A percentile compares a stretch with the other conserved stretches of the same genome.
Evolutionary conservation across 352 stramenopile genomes (phyloP).

Genomic region (Globisporangium camurandrum): DNA sequence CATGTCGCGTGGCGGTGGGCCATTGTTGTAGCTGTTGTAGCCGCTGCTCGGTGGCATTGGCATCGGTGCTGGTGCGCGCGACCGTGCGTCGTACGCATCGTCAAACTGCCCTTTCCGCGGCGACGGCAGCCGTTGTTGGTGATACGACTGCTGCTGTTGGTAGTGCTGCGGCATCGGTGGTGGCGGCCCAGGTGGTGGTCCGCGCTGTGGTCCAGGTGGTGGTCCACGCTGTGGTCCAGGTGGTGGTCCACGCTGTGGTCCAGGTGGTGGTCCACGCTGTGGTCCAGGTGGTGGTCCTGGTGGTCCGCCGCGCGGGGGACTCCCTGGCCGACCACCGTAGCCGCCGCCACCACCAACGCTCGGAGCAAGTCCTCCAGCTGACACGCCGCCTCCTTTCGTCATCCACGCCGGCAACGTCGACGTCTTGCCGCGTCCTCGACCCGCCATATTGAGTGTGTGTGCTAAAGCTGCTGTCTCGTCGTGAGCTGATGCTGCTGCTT

Average conservation of each 20-base stretch:
- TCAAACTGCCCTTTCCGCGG: constrained; percentile 58
- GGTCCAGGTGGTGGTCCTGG: constrained; percentile 7
- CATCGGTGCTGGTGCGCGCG: constrained; percentile 3
- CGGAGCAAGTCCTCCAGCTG: constrained; percentile 2
- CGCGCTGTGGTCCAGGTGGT: too few species aligned
- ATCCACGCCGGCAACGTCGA: constrained; percentile 82
- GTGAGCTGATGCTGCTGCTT: not conserved
- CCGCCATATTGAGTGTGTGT: constrained; percentile 42
- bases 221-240: too few species aligned
- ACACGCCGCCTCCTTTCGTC: constrained; percentile 43
- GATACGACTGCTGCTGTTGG: constrained; percentile 1
- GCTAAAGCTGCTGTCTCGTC: not conserved
- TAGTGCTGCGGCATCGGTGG: constrained; percentile 14
- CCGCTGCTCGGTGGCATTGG: not conserved
- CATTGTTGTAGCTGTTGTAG: constrained; percentile 9
- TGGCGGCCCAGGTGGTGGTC: constrained; percentile 5
- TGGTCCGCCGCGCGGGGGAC: not conserved
- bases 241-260: too few species aligned
- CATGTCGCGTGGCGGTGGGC: not conserved
- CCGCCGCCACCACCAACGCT: not conserved
- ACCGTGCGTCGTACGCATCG: constrained; percentile 31
- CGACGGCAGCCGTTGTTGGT: constrained; percentile 13
- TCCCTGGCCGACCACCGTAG: not conserved
- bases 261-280: too few species aligned
- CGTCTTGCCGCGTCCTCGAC: constrained; percentile 62